phyloP scores from a whole-genome alignment of 2,329 filamentous ascomycete genomes.

The Apiospora marii region DNA sequence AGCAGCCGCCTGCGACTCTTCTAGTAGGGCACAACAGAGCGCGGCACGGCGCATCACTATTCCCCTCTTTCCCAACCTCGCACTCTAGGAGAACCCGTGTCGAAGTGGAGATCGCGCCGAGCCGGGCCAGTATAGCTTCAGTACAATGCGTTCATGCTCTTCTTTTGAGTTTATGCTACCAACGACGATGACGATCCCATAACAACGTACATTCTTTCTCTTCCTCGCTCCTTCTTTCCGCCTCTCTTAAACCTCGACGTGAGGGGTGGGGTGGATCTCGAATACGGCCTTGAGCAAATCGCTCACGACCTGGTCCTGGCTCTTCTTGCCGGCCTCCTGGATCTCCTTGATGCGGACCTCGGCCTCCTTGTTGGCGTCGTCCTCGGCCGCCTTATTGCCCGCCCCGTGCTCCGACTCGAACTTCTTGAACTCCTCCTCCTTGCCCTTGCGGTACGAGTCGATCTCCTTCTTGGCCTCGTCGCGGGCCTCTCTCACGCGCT shows the following conservation, averaged over 20 bases:
- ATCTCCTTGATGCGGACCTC: slow-evolving; percentile 86
- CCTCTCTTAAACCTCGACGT: slow-evolving; percentile 30
- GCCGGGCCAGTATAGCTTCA: slow-evolving; percentile 1
- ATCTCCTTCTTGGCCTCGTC: slow-evolving; percentile 98
- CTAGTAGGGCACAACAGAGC: neutral
- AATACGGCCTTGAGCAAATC: slow-evolving; percentile 87
- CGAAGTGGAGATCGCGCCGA: neutral
- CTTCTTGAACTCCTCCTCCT: slow-evolving; percentile 94
- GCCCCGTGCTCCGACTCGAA: slow-evolving; percentile 93
- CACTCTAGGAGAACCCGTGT: neutral
- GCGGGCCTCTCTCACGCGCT: slow-evolving; percentile 95
- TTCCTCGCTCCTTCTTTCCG: too few relatives aligned
- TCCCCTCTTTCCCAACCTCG: neutral
- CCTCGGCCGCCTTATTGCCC: slow-evolving; percentile 83
- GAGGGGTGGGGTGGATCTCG: slow-evolving; percentile 76
- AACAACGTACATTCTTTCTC: neutral
- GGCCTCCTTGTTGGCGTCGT: slow-evolving; percentile 80
- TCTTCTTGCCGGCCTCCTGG: slow-evolving; percentile 79
- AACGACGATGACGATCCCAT: neutral
- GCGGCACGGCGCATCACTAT: neutral
- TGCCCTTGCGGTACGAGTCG: slow-evolving; percentile 85
- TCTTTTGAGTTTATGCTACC: neutral
- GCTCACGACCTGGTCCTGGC: slow-evolving; percentile 79
- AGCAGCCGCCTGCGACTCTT: neutral
- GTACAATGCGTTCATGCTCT: neutral